Percentiles rank a stretch among this genome's conserved stretches.
Evolutionary conservation across 2,329 filamentous ascomycete species (phyloP).

Genomic region (Xylaria digitata): DNA sequence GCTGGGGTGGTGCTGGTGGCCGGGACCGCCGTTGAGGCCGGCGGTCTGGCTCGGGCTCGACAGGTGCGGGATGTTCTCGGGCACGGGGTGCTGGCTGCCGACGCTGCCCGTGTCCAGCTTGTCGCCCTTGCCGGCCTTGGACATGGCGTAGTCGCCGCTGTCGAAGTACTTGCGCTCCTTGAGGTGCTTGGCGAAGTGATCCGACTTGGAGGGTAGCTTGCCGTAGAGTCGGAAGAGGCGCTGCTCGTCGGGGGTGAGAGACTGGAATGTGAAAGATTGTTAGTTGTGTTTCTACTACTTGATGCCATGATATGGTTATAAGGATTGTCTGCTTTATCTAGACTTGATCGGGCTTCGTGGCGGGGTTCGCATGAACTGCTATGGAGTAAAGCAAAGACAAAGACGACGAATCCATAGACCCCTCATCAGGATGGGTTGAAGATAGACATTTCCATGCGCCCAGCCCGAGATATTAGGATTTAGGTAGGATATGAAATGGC

Average conservation of each 20-base stretch:
- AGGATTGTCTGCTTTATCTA: not conserved
- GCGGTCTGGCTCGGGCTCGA: slow-evolving; percentile 69
- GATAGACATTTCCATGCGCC: slow-evolving; percentile 2
- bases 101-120: slow-evolving; percentile 93
- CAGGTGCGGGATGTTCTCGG: slow-evolving; percentile 94
- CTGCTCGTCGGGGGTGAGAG: slow-evolving; percentile 93
- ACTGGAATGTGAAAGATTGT: slow-evolving; percentile 62
- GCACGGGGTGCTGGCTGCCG: slow-evolving; percentile 92
- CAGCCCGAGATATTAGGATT: not conserved
- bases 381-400: slow-evolving; percentile 26
- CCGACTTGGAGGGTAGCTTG: slow-evolving; percentile 95
- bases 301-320: not conserved
- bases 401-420: slow-evolving; percentile 6
- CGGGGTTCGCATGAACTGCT: not conserved
- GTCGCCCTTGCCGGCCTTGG: slow-evolving; percentile 95
- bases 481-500: slow-evolving; percentile 1
- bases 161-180: slow-evolving; percentile 99
- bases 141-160: slow-evolving; percentile 94
- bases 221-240: slow-evolving; percentile 96
- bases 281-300: slow-evolving; percentile 1
- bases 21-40: slow-evolving; percentile 54
- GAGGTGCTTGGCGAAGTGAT: slow-evolving; percentile 96
- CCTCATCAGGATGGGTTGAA: not conserved
- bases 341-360: slow-evolving; percentile 1
- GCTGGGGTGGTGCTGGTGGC: slow-evolving; percentile 50